phyloP scores from a whole-genome alignment of 441 rosid genomes.

The Pelargonium myrrhifolium region DNA sequence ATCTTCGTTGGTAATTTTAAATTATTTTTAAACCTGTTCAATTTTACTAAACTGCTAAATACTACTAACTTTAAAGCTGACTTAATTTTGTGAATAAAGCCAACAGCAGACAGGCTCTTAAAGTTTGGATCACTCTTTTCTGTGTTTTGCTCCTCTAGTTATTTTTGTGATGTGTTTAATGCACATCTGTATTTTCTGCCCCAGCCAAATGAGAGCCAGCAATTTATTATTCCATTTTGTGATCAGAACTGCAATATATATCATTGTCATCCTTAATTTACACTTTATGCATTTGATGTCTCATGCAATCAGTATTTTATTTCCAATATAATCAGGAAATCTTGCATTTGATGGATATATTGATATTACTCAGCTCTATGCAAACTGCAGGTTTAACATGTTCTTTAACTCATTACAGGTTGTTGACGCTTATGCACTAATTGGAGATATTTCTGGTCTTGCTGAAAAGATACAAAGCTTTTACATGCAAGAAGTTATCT shows the following conservation, averaged over 20 bases:
- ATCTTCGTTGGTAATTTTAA: not conserved
- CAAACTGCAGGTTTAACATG: constrained; percentile 8
- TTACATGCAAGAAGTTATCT: constrained; percentile 95
- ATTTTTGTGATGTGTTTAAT: constrained; percentile 4
- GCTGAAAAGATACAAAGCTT: constrained; percentile 97
- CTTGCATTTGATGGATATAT: constrained; percentile 5
- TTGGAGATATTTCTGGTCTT: constrained; percentile 95
- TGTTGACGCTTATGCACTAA: constrained; percentile 93
- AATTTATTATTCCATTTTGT: constrained; percentile 1
- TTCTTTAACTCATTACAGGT: constrained; percentile 44
- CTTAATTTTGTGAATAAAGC: not conserved
- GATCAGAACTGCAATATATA: not conserved
- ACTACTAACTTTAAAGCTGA: not conserved
- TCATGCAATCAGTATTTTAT: constrained; percentile 11
- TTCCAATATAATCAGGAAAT: constrained; percentile 12
- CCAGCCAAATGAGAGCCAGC: not conserved
- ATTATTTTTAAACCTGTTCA: not conserved
- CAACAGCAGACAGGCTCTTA: not conserved
- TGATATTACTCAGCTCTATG: constrained; percentile 10
- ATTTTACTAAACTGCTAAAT: not conserved
- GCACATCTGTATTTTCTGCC: constrained; percentile 1
- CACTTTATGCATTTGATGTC: constrained; percentile 4
- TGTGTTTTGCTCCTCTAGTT: not conserved
- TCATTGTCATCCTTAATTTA: not conserved
- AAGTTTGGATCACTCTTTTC: not conserved